A percentile compares a stretch with the other conserved stretches of the same genome.
These are phyloP conservation scores for Beauveria sp. DNA, from an alignment of 2,329 filamentous ascomycete species.

Conservation along the genomic window DNA sequence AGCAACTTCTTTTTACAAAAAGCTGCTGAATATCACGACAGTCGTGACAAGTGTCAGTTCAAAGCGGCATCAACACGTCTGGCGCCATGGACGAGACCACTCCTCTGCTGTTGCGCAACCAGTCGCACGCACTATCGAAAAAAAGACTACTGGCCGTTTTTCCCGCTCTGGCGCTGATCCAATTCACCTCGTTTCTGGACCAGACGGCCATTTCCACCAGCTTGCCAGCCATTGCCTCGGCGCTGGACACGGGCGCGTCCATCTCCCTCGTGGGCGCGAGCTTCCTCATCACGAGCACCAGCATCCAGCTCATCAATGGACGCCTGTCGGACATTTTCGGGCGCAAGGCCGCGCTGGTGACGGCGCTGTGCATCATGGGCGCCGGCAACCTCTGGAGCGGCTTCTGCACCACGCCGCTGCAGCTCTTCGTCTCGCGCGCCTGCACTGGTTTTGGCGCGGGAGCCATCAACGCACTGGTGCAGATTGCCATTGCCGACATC, in stretches of 20 bases:
- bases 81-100: constrained; percentile 1
- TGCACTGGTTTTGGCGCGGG: background rate
- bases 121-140: background rate
- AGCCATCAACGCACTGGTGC: constrained; percentile 4
- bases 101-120: constrained; percentile 1
- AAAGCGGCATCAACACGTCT: background rate
- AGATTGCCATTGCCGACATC: constrained; percentile 3
- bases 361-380: constrained; percentile 2
- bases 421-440: constrained; percentile 4
- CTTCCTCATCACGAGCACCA: constrained; percentile 5
- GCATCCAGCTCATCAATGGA: constrained; percentile 4
- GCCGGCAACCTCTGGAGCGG: constrained; percentile 6
- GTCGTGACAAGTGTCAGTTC: background rate
- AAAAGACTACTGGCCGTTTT: background rate
- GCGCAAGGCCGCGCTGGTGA: background rate
- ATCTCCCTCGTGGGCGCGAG: constrained; percentile 5
- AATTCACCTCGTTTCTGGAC: constrained; percentile 8
- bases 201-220: constrained; percentile 4
- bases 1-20: too few relatives aligned
- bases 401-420: background rate
- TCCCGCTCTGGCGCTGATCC: background rate
- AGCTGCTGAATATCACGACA: too few relatives aligned
- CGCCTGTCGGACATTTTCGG: constrained; percentile 3
- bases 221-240: background rate
- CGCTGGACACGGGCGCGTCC: constrained; percentile 2